These are phyloP conservation scores for Trichoderma arundinaceum DNA, from an alignment of 2,329 filamentous ascomycete genomes.

Conservation along the genomic window DNA sequence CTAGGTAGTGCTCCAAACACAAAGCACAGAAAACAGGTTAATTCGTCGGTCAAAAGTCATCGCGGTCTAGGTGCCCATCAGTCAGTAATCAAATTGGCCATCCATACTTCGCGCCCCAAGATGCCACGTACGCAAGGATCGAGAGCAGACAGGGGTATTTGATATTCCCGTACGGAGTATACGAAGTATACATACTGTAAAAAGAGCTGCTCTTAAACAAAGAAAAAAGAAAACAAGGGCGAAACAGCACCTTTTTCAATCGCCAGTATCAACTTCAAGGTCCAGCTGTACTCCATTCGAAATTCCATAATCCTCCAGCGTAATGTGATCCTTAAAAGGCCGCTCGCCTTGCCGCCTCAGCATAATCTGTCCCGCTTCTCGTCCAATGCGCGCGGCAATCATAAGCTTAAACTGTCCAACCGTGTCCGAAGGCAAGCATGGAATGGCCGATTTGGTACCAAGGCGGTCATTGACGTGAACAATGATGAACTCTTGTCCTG, in stretches of 20 bases:
- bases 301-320: conserved; percentile 89
- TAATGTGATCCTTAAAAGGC: conserved; percentile 91
- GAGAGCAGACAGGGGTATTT: not conserved
- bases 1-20: too few relatives aligned
- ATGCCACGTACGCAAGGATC: not conserved
- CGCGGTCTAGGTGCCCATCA: not conserved
- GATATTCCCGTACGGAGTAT: not conserved
- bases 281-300: conserved; percentile 81
- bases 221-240: not conserved
- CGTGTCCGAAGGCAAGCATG: conserved; percentile 82
- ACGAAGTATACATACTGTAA: not conserved
- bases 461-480: conserved; percentile 95
- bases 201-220: not conserved
- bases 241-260: conserved; percentile 48
- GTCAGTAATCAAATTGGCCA: not conserved
- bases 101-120: not conserved
- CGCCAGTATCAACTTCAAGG: conserved; percentile 65
- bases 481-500: conserved; percentile 83
- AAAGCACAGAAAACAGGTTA: not conserved
- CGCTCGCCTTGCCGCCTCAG: conserved; percentile 89
- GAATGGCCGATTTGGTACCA: conserved; percentile 93
- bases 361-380: conserved; percentile 89
- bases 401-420: conserved; percentile 89
- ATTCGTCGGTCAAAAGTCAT: not conserved
- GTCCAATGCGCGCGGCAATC: conserved; percentile 86